These are phyloP conservation scores for Neurospora sp. DNA, from an alignment of 495 filamentous ascomycete genomes.

Conservation along the genomic window DNA sequence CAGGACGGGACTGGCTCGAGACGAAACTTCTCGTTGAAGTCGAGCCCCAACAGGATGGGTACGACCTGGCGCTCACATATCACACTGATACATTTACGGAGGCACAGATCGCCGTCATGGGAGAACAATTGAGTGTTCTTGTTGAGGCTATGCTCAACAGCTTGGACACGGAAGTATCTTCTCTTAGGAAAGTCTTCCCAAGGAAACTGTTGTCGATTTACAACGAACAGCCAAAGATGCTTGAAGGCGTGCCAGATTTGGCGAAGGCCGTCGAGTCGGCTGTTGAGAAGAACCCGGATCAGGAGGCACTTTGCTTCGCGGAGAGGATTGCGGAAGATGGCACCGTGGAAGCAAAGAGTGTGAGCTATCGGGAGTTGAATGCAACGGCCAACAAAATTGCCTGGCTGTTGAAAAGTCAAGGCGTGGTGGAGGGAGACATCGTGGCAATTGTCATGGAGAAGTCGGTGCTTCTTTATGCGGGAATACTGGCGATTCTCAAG, in stretches of 20 bases:
- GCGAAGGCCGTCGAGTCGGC: constrained; percentile 43
- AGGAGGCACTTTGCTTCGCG: constrained; percentile 52
- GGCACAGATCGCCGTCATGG: constrained; percentile 35
- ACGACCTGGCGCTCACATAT: constrained; percentile 47
- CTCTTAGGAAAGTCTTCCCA: constrained; percentile 22
- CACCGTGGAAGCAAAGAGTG: constrained; percentile 16
- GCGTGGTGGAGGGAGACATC: constrained; percentile 39
- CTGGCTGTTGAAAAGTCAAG: constrained; percentile 37
- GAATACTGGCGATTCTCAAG: constrained; percentile 63
- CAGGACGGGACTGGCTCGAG: constrained; percentile 52
- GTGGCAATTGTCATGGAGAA: constrained; percentile 65
- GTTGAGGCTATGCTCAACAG: constrained; percentile 31
- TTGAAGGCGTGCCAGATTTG: constrained; percentile 26
- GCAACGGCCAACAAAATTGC: constrained; percentile 54
- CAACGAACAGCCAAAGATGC: constrained; percentile 10
- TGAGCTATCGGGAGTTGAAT: constrained; percentile 58
- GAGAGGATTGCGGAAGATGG: constrained; percentile 24
- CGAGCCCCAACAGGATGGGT: constrained; percentile 43
- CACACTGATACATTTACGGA: constrained; percentile 32
- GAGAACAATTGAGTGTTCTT: constrained; percentile 25
- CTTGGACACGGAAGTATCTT: constrained; percentile 20
- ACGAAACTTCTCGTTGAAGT: constrained; percentile 64
- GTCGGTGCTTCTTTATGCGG: constrained; percentile 53
- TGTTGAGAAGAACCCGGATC: constrained; percentile 35
- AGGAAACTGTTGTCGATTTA: constrained; percentile 41